Evolutionary conservation across 306 rosid species (phyloP).

Genomic region (Begonia peltatifolia): DNA sequence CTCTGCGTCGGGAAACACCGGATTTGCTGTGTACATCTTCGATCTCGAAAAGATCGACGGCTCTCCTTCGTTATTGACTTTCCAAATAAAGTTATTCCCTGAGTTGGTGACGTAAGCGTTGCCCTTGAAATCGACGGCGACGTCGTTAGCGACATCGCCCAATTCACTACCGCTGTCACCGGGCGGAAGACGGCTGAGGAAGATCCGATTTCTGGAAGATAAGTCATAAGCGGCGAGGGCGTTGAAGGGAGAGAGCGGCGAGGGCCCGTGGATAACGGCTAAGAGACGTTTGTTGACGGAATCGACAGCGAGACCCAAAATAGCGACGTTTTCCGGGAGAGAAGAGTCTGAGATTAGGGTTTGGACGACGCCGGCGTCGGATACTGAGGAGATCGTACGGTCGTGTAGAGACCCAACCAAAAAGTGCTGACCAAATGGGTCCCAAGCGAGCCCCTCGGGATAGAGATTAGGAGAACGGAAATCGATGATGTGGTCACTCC

Average conservation of each 20-base stretch:
- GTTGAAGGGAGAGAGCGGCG: constrained; percentile 41
- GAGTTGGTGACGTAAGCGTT: constrained; percentile 80
- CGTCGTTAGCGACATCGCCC: constrained; percentile 46
- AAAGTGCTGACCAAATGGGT: constrained; percentile 50
- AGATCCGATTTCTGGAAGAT: constrained; percentile 32
- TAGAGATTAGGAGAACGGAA: constrained; percentile 71
- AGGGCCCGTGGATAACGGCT: constrained; percentile 31
- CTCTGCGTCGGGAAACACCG: constrained; percentile 17
- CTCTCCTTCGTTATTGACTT: constrained; percentile 36
- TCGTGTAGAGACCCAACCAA: constrained; percentile 40
- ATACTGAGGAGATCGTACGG: constrained; percentile 44
- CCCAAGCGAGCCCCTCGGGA: constrained; percentile 63
- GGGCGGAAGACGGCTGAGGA: constrained; percentile 38
- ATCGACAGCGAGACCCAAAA: constrained; percentile 56
- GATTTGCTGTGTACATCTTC: constrained; percentile 22
- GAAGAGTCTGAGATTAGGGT: constrained; percentile 45
- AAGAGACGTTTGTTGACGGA: constrained; percentile 45
- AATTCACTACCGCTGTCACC: neutral
- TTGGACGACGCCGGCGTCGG: constrained; percentile 56
- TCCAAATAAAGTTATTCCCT: constrained; percentile 57
- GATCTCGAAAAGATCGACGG: constrained; percentile 59
- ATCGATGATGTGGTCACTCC: constrained; percentile 33
- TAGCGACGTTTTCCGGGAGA: constrained; percentile 53
- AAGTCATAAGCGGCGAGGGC: constrained; percentile 87
- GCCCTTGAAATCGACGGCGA: constrained; percentile 49